phyloP scores from a whole-genome alignment of 495 filamentous ascomycete genomes.

The Chaetomidium leptoderma region DNA sequence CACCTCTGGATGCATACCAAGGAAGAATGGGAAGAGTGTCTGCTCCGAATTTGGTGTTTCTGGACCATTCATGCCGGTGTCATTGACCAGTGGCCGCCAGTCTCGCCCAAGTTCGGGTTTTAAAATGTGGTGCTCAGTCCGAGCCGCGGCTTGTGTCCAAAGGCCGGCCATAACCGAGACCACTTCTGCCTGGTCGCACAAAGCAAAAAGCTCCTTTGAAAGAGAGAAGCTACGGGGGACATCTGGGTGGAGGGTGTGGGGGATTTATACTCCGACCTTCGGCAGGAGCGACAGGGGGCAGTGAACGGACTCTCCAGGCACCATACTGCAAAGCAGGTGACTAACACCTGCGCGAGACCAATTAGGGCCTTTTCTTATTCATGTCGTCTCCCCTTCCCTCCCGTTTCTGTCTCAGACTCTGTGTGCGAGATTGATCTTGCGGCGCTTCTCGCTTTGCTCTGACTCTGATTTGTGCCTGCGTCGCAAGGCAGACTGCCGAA shows the following conservation, averaged over 20 bases:
- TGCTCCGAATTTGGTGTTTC: too few relatives aligned
- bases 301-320: not conserved
- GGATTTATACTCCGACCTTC: conserved; percentile 14
- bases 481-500: conserved; percentile 27
- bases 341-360: not conserved
- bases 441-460: not conserved
- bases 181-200: not conserved
- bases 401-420: not conserved
- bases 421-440: not conserved
- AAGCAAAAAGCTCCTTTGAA: too few relatives aligned
- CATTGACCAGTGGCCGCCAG: too few relatives aligned
- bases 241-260: not conserved
- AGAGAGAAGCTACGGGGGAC: conserved; percentile 5
- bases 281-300: not conserved
- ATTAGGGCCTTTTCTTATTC: not conserved
- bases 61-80: too few relatives aligned
- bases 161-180: too few relatives aligned
- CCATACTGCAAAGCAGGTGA: not conserved
- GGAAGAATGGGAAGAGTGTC: not conserved
- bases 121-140: too few relatives aligned
- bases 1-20: not conserved
- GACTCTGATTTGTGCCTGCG: not conserved
- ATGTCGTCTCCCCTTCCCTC: not conserved
- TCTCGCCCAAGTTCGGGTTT: too few relatives aligned
- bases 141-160: too few relatives aligned